A percentile compares a stretch with the other conserved stretches of the same genome.
These are phyloP conservation scores for Trichoderma afroharzianum DNA, from an alignment of 2,329 filamentous ascomycete genomes.

Conservation along the genomic window DNA sequence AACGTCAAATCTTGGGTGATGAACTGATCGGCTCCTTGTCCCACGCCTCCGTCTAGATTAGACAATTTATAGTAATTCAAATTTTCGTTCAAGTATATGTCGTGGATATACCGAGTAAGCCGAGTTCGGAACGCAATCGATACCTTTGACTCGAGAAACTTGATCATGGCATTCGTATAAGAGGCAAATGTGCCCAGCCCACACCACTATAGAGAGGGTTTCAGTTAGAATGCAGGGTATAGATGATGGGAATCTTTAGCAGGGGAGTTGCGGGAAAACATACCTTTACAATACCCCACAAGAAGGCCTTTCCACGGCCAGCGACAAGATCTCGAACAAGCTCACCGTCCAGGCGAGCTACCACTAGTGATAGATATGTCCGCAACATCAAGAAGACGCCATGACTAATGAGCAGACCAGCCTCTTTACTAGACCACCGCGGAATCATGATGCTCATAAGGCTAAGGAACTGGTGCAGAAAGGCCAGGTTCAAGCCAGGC, in stretches of 20 bases:
- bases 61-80: constrained; percentile 94
- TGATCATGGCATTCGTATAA: constrained; percentile 99
- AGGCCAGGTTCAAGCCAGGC: constrained; percentile 90
- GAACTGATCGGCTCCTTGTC: constrained; percentile 89
- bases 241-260: background rate
- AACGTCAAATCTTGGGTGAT: constrained; percentile 96
- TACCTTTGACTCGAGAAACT: constrained; percentile 95
- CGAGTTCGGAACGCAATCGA: constrained; percentile 96
- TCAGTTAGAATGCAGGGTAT: background rate
- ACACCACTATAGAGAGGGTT: constrained; percentile 61
- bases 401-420: constrained; percentile 83
- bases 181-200: constrained; percentile 89
- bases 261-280: constrained; percentile 15
- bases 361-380: constrained; percentile 90
- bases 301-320: constrained; percentile 82
- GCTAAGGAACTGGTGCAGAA: constrained; percentile 93
- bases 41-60: constrained; percentile 89
- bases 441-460: constrained; percentile 97
- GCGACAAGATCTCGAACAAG: constrained; percentile 96
- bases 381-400: constrained; percentile 84
- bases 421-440: constrained; percentile 92
- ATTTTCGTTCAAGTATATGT: constrained; percentile 90
- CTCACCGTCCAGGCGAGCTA: constrained; percentile 89
- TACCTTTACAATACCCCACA: constrained; percentile 81
- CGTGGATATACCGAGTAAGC: constrained; percentile 93